Evolutionary conservation across 2,329 filamentous ascomycete genomes (phyloP).

Genomic region (Nemania sp.): DNA sequence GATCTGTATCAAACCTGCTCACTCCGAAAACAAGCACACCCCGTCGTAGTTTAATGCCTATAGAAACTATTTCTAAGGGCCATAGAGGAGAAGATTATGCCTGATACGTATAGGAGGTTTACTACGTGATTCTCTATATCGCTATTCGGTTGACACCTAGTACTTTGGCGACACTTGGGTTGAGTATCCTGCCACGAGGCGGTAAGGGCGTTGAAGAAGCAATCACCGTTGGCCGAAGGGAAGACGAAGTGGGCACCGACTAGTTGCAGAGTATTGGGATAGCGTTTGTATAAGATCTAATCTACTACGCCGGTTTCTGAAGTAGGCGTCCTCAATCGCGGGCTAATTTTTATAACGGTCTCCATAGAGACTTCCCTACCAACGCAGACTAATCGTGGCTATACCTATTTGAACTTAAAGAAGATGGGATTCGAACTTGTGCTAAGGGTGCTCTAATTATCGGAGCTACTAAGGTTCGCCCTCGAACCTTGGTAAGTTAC

Average conservation of each 20-base stretch:
- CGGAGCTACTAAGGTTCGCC: not conserved
- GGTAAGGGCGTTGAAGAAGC: not conserved
- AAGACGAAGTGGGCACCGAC: not conserved
- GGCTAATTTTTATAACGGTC: not conserved
- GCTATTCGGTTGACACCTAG: not conserved
- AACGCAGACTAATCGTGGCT: not conserved
- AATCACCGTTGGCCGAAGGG: not conserved
- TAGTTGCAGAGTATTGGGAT: not conserved
- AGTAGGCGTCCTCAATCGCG: not conserved
- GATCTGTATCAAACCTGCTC: too few species aligned
- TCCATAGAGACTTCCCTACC: not conserved
- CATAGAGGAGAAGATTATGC: too few species aligned
- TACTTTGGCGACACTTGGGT: not conserved
- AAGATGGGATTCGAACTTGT: not conserved
- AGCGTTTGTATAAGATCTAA: not conserved
- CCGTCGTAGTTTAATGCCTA: too few species aligned
- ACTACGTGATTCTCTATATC: too few species aligned
- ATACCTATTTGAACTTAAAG: not conserved
- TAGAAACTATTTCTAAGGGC: too few species aligned
- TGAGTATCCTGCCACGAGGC: not conserved
- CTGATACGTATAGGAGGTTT: too few species aligned
- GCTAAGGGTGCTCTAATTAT: not conserved
- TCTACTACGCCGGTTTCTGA: not conserved
- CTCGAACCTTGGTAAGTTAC: not conserved
- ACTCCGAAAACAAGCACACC: too few species aligned